Conservation (phyloP, 2,329 filamentous ascomycete genomes). For the Aspergillus fischeri region DNA sequence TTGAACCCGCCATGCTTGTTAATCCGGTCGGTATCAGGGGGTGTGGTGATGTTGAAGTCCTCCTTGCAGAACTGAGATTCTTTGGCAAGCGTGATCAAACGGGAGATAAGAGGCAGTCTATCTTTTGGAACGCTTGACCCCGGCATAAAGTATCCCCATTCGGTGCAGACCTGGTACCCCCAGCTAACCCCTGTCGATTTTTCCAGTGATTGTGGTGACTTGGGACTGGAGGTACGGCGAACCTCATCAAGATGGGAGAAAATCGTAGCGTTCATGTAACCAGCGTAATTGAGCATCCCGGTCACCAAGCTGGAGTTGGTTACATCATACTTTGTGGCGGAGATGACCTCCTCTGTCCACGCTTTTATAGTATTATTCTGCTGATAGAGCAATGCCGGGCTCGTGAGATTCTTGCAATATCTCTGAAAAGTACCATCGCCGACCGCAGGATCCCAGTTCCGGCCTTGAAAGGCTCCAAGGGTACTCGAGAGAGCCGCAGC, state of each 20-base stretch:
- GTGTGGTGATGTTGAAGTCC: conserved; percentile 65
- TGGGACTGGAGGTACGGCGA: not conserved
- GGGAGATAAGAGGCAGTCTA: conserved; percentile 67
- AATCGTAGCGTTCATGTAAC: conserved; percentile 48
- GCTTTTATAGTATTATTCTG: conserved; percentile 32
- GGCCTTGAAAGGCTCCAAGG: conserved; percentile 51
- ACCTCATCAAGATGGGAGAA: conserved; percentile 35
- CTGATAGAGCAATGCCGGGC: conserved; percentile 41
- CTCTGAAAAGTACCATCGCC: conserved; percentile 47
- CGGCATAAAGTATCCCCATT: conserved; percentile 75
- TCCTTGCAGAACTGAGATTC: conserved; percentile 58
- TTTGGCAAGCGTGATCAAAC: conserved; percentile 63
- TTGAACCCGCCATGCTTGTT: conserved; percentile 73
- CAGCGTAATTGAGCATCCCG: conserved; percentile 54
- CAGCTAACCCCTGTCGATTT: conserved; percentile 45
- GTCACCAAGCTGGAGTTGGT: conserved; percentile 45
- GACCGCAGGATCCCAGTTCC: conserved; percentile 58
- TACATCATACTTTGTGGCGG: conserved; percentile 11
- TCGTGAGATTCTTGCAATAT: conserved; percentile 56
- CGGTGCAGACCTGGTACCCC: conserved; percentile 55
- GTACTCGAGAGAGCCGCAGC: conserved; percentile 37
- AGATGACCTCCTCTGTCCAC: conserved; percentile 1
- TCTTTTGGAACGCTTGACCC: conserved; percentile 64
- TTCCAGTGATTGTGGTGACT: conserved; percentile 1
- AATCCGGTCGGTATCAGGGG: conserved; percentile 61